Percentiles rank a stretch among this genome's conserved stretches.
phyloP scores from a whole-genome alignment of 305 asterid genomes.

The Fraxinus xanthoxyloides region DNA sequence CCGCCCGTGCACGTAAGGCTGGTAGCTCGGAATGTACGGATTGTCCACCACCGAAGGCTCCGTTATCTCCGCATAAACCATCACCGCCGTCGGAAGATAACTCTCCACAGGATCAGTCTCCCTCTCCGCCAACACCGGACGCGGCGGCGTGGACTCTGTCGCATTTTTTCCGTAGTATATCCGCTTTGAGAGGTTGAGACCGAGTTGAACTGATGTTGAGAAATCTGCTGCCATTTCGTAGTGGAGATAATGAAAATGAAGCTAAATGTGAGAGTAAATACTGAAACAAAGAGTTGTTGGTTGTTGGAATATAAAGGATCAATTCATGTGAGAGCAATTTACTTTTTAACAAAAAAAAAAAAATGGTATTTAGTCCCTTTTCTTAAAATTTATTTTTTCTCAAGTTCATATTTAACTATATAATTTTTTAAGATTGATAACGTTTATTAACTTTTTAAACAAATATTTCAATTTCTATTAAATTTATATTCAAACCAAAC shows the following conservation, averaged over 20 bases:
- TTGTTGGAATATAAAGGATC: neutral
- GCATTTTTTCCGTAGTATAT: constrained; percentile 62
- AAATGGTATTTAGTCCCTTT: too few species aligned
- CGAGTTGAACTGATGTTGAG: constrained; percentile 61
- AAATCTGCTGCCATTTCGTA: constrained; percentile 69
- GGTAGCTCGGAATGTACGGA: constrained; percentile 85
- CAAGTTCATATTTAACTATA: too few species aligned
- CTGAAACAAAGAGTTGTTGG: neutral
- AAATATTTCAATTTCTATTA: too few species aligned
- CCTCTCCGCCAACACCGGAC: constrained; percentile 24
- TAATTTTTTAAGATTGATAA: too few species aligned
- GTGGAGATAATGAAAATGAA: neutral
- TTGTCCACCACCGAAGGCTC: constrained; percentile 75
- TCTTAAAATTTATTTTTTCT: too few species aligned
- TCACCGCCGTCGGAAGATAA: constrained; percentile 59
- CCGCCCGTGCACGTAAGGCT: constrained; percentile 84
- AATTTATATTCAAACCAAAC: too few species aligned
- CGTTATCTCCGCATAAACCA: constrained; percentile 70
- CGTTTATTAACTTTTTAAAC: too few species aligned
- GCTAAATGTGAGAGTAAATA: neutral
- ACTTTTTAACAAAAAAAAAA: too few species aligned
- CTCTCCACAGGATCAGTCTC: constrained; percentile 29
- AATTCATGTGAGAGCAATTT: neutral
- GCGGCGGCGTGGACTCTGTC: constrained; percentile 36
- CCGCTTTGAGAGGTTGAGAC: constrained; percentile 63